A percentile compares a stretch with the other conserved stretches of the same genome.
These are phyloP conservation scores for Geotrichum restrictum DNA, from an alignment of 1,139 yeast genomes.

Conservation along the genomic window DNA sequence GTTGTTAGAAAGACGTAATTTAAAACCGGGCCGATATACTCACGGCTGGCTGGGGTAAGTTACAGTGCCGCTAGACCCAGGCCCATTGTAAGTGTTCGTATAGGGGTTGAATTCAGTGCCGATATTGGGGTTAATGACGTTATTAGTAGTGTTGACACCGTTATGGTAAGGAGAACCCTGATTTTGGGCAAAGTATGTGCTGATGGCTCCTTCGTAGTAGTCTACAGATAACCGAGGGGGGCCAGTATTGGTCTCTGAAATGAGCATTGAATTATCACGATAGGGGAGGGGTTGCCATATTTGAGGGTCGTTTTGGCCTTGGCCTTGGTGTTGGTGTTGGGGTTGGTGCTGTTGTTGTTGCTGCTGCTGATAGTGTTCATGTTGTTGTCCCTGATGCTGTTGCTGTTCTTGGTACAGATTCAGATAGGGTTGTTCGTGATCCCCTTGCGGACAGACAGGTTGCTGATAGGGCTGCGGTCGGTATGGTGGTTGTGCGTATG, in stretches of 20 bases:
- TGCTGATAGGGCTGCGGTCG: too few species aligned
- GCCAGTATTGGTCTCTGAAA: too few species aligned
- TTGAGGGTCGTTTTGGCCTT: not conserved
- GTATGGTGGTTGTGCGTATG: too few species aligned
- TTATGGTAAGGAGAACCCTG: not conserved
- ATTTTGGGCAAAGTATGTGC: conserved; percentile 5
- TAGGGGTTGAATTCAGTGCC: not conserved
- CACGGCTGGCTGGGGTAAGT: too few species aligned
- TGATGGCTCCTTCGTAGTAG: conserved; percentile 15
- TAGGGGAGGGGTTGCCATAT: not conserved
- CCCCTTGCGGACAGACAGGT: not conserved
- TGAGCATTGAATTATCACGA: not conserved
- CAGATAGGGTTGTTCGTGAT: not conserved
- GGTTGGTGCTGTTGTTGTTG: not conserved
- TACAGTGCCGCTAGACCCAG: too few species aligned
- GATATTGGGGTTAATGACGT: not conserved
- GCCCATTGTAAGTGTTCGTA: not conserved
- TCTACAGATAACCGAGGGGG: conserved; percentile 9
- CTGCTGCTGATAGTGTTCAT: not conserved
- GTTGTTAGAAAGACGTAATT: too few species aligned
- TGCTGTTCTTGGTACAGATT: too few species aligned
- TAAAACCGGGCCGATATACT: too few species aligned
- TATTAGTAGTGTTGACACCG: not conserved
- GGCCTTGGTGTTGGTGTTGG: not conserved
- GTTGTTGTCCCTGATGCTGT: not conserved